Conservation (phyloP, 129 eudicot genomes). For the Pittosporum tobira region DNA sequence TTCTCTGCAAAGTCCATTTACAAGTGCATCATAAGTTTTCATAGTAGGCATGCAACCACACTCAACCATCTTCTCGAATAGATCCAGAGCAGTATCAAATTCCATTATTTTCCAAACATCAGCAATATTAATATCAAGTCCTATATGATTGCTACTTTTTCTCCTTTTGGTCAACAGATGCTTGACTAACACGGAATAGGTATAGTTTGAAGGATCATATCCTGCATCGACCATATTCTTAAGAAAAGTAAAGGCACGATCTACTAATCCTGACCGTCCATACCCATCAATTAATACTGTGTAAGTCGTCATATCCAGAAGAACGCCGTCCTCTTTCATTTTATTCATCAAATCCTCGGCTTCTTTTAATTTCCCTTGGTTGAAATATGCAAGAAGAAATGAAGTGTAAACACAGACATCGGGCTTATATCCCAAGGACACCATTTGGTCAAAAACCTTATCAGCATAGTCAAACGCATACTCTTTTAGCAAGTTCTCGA, state of each 20-base stretch:
- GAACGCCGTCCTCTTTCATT: constrained; percentile 43
- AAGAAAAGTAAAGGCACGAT: constrained; percentile 42
- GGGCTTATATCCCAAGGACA: constrained; percentile 48
- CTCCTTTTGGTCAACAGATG: constrained; percentile 31
- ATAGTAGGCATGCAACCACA: constrained; percentile 45
- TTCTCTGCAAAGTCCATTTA: constrained; percentile 59
- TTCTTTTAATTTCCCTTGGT: constrained; percentile 54
- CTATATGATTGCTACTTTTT: constrained; percentile 12
- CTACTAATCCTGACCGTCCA: constrained; percentile 44
- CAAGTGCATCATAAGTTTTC: constrained; percentile 44
- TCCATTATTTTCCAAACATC: constrained; percentile 77
- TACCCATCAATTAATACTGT: constrained; percentile 73
- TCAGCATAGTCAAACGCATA: constrained; percentile 46
- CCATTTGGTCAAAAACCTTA: constrained; percentile 30
- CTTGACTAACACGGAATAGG: constrained; percentile 62
- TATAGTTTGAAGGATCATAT: constrained; percentile 62
- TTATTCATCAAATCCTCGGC: constrained; percentile 51
- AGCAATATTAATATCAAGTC: constrained; percentile 28
- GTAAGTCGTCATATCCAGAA: constrained; percentile 54
- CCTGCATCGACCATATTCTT: constrained; percentile 58
- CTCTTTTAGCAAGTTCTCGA: constrained; percentile 55
- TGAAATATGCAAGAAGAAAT: constrained; percentile 59
- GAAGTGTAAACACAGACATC: constrained; percentile 73
- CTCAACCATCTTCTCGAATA: constrained; percentile 53
- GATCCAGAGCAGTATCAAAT: constrained; percentile 33